phyloP scores from a whole-genome alignment of 257 asterid species.

The Solanum tacnaense region DNA sequence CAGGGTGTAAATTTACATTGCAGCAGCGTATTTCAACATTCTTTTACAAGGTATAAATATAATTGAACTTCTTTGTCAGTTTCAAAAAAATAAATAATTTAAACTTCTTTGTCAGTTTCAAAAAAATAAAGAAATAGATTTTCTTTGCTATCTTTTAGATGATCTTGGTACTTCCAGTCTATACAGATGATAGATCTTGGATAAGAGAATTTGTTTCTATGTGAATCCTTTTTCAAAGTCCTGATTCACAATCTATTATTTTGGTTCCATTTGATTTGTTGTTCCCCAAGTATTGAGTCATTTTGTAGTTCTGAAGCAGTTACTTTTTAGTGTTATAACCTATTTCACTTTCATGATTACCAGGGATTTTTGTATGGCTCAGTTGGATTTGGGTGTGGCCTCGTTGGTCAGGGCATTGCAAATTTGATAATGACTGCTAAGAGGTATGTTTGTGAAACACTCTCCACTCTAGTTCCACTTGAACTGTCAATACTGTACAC shows the following conservation, averaged over 20 bases:
- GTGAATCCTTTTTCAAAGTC: background rate
- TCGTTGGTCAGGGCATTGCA: constrained; percentile 94
- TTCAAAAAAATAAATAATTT: too few relatives aligned
- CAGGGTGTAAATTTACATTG: constrained; percentile 64
- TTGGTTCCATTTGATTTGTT: background rate
- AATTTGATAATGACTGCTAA: constrained; percentile 88
- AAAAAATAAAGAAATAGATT: background rate
- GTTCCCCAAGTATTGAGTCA: background rate
- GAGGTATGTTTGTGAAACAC: constrained; percentile 28
- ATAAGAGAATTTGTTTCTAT: background rate
- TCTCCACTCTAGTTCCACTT: background rate
- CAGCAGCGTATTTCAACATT: constrained; percentile 82
- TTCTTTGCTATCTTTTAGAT: background rate
- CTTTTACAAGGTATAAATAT: constrained; percentile 70
- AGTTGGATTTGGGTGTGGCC: constrained; percentile 92
- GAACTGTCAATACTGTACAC: background rate
- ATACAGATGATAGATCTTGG: background rate
- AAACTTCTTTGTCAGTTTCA: too few relatives aligned
- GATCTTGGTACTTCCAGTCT: background rate
- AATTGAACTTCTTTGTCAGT: background rate
- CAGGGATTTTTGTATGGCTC: constrained; percentile 87
- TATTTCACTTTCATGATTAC: constrained; percentile 10
- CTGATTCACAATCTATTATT: background rate
- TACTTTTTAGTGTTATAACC: background rate
- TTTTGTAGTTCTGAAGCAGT: background rate